phyloP scores from a whole-genome alignment of 2,329 filamentous ascomycete species.

The Thielaviopsis euricoi region DNA sequence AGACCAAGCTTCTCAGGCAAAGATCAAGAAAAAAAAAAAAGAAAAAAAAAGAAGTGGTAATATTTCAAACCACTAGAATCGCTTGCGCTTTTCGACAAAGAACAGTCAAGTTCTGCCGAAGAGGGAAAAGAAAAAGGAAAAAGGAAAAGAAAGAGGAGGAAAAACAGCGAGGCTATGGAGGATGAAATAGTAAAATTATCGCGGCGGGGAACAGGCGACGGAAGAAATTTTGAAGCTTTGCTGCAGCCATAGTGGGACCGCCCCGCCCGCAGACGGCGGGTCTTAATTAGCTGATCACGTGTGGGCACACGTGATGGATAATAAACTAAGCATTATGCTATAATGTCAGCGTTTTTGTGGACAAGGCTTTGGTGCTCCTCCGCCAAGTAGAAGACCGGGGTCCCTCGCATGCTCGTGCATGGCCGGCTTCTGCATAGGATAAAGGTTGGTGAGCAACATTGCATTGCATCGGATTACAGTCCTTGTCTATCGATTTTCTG shows the following conservation, averaged over 20 bases:
- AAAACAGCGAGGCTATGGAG: background rate
- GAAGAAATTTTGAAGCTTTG: conserved; percentile 18
- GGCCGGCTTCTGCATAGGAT: no score
- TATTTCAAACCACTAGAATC: background rate
- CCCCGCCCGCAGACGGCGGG: background rate
- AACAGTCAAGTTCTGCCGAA: conserved; percentile 12
- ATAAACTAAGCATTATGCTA: no score
- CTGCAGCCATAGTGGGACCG: conserved; percentile 10
- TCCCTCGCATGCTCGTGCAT: no score
- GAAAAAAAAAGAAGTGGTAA: background rate
- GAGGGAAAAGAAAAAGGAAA: conserved; percentile 3
- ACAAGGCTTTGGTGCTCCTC: no score
- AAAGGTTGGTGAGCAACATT: no score
- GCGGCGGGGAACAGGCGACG: conserved; percentile 15
- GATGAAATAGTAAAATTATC: conserved; percentile 7
- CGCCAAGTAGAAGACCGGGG: no score
- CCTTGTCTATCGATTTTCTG: no score
- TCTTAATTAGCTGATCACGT: background rate
- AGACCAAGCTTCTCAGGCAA: conserved; percentile 1
- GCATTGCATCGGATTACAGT: no score
- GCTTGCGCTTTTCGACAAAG: conserved; percentile 9
- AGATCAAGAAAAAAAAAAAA: background rate
- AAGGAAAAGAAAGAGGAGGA: conserved; percentile 2
- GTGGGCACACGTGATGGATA: background rate
- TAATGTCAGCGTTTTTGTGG: no score